These are phyloP conservation scores for Rhizopogon vesiculosus DNA, from an alignment of 768 basidiomycete genomes.

Conservation along the genomic window DNA sequence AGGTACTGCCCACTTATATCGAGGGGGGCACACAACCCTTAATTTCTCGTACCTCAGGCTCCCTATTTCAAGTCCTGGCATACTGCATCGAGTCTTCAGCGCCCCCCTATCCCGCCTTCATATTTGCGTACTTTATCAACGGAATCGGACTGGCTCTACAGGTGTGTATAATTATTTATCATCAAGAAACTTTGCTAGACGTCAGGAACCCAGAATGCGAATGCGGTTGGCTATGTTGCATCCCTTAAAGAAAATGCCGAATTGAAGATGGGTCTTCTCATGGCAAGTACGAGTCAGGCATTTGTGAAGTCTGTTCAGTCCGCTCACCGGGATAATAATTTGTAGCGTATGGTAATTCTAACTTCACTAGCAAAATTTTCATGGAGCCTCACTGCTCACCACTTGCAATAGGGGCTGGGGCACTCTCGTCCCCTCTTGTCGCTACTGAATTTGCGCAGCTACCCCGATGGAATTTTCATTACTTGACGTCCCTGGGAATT, in stretches of 20 bases:
- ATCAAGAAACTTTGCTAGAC: background rate
- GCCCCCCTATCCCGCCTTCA: constrained; percentile 62
- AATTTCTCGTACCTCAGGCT: constrained; percentile 31
- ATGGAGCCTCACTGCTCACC: background rate
- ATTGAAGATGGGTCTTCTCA: constrained; percentile 69
- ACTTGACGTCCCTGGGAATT: constrained; percentile 64
- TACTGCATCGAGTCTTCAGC: constrained; percentile 51
- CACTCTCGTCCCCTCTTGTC: constrained; percentile 65
- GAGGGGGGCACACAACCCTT: background rate
- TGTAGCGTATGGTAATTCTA: background rate
- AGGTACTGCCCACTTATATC: constrained; percentile 15
- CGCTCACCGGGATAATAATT: background rate
- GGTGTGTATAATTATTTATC: constrained; percentile 18
- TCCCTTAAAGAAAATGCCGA: constrained; percentile 50
- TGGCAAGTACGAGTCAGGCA: constrained; percentile 25
- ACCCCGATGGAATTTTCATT: constrained; percentile 73
- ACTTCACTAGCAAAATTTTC: background rate
- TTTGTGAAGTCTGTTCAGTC: background rate
- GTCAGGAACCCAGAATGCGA: constrained; percentile 48
- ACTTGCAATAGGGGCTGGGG: constrained; percentile 50
- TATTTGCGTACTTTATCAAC: constrained; percentile 40
- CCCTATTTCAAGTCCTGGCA: constrained; percentile 46
- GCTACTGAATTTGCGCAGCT: constrained; percentile 76
- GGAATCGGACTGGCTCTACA: constrained; percentile 49
- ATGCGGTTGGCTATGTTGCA: constrained; percentile 68